Base-by-base conservation (phyloP, 768 basidiomycete genomes). In the Austroboletus festivus region DNA sequence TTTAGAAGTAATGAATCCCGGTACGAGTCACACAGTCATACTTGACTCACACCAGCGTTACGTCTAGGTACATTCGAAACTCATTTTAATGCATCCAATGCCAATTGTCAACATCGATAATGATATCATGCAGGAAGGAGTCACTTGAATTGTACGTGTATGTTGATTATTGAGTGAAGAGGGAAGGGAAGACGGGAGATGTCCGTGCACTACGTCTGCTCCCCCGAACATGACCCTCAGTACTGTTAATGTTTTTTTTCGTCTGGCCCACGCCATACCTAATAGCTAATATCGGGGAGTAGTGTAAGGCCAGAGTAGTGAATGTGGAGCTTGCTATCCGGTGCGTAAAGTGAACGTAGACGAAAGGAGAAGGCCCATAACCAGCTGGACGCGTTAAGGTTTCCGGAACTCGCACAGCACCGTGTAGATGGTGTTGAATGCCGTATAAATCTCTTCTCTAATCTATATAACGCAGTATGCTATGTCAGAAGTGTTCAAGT, bases 401-500 rank as follows among this genome's bases (percentile, higher is more conserved):
- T 92, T 94, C 69, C 89, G 81, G 78, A 91, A 94, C 65, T 94
- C 93, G 77, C 86, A 89, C 56, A 99, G 70, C 75, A 98, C 95
- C 51, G 95, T 95, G 71, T 99, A 99, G 50, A 99, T 99, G 50
- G 92, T 92, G 74, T 97, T 97, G 85, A 99, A 99, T 21, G 96
- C 96, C 30, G 92, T 93, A 68, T 99, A 98, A 56, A 98, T 98
- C 79, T 99, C 95, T 74, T 97, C 94, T 72, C 96, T 81, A 72
- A 97, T 88, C 93, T 95, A 69, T 28, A 16, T 13, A 63, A 56
- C 55, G 62, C 51, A 64, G 62, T 53, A n/a, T 67, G 7, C n/a
- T 37, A 3, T 5, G 35, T 37, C 35, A 18, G 16, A 35, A 5
- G 7, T n/a, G n/a, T n/a, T 37, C 16, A 37, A 19, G 35, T 4